Percentiles rank a stretch among this genome's conserved stretches.
These are phyloP conservation scores for Monosporascus sp. DNA, from an alignment of 2,329 filamentous ascomycete genomes.

Conservation along the genomic window DNA sequence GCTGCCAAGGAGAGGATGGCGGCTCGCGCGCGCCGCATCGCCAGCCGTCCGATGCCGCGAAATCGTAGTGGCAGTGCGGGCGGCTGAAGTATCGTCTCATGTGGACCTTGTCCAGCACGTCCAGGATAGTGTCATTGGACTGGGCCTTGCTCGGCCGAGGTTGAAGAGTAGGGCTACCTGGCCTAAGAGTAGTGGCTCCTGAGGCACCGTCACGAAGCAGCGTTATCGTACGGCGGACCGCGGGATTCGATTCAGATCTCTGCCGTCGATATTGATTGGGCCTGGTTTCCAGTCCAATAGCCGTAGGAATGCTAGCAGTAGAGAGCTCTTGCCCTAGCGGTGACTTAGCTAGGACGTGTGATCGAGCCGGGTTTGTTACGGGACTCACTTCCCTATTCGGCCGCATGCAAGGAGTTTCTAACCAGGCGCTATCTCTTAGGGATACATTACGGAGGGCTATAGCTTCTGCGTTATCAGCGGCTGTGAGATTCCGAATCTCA, in stretches of 20 bases:
- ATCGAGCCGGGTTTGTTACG: not conserved
- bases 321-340: conserved; percentile 29
- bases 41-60: not conserved
- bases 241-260: conserved; percentile 19
- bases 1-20: conserved; percentile 18
- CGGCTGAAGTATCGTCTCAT: conserved; percentile 14
- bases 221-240: conserved; percentile 18
- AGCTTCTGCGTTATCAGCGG: conserved; percentile 20
- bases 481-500: conserved; percentile 22
- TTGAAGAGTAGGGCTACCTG: conserved; percentile 27
- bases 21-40: not conserved
- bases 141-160: conserved; percentile 16
- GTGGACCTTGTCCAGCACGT: conserved; percentile 7
- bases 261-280: conserved; percentile 22
- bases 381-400: conserved; percentile 41
- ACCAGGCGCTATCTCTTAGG: conserved; percentile 30
- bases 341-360: no score
- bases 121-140: conserved; percentile 14
- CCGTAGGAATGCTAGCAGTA: conserved; percentile 14
- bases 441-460: conserved; percentile 20
- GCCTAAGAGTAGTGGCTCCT: conserved; percentile 22
- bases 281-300: conserved; percentile 22
- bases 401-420: conserved; percentile 48
- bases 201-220: conserved; percentile 27
- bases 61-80: not conserved